Evolutionary conservation across 1,139 yeast species (phyloP).

Genomic region (Candida tetrigidarum): DNA sequence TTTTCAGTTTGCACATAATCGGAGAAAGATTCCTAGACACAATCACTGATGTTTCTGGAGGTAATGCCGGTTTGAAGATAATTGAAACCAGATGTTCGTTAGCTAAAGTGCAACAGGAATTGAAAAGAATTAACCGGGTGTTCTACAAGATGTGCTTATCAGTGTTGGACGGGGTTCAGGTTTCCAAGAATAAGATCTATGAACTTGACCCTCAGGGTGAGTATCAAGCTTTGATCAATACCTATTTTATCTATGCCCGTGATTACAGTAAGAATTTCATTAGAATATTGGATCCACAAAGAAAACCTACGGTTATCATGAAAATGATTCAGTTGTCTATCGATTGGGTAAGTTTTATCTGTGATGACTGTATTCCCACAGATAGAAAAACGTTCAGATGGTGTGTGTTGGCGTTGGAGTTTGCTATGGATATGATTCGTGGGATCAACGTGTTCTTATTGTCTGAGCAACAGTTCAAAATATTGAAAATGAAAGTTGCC

Average conservation of each 20-base stretch:
- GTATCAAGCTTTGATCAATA: constrained; percentile 78
- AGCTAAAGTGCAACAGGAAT: constrained; percentile 74
- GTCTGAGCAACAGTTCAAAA: constrained; percentile 74
- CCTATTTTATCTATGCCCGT: constrained; percentile 77
- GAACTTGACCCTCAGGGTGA: constrained; percentile 51
- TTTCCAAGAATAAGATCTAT: constrained; percentile 51
- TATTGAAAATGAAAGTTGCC: constrained; percentile 82
- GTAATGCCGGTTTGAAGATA: constrained; percentile 39
- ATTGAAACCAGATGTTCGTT: constrained; percentile 73
- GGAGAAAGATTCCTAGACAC: constrained; percentile 53
- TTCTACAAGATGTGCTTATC: constrained; percentile 73
- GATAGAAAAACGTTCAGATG: constrained; percentile 91
- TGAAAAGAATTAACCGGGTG: constrained; percentile 65
- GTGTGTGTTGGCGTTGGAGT: constrained; percentile 95
- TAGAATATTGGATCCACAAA: constrained; percentile 62
- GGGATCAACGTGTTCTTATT: constrained; percentile 88
- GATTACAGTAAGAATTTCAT: constrained; percentile 83
- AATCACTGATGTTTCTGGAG: constrained; percentile 56
- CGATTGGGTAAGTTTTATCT: constrained; percentile 91
- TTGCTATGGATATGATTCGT: constrained; percentile 93
- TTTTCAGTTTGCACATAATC: constrained; percentile 39
- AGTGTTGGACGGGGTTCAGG: constrained; percentile 65
- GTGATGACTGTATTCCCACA: constrained; percentile 94
- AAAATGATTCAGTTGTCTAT: constrained; percentile 76
- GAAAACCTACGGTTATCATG: constrained; percentile 72